Evolutionary conservation across 2,329 filamentous ascomycete genomes (phyloP).

Genomic region (Cordyceps javanica): DNA sequence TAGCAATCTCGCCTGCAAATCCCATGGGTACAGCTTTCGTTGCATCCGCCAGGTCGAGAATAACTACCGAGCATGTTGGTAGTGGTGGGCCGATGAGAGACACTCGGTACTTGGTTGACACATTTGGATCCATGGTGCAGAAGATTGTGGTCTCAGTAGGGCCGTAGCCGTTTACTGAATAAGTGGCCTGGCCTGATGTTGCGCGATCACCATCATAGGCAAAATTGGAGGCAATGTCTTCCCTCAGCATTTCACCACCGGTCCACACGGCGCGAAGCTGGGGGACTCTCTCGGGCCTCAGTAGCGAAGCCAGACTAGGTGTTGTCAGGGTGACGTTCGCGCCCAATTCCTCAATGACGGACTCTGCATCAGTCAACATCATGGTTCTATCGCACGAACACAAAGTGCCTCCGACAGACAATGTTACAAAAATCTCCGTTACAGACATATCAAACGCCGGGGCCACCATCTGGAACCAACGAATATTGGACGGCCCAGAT

Average conservation of each 20-base stretch:
- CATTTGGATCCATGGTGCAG: not conserved
- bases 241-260: not conserved
- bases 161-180: not conserved
- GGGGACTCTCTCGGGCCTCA: not conserved
- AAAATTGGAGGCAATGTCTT: constrained; percentile 1
- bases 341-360: not conserved
- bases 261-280: not conserved
- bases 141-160: not conserved
- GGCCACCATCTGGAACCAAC: constrained; percentile 3
- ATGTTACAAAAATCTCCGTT: not conserved
- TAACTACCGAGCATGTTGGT: not conserved
- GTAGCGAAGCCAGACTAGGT: not conserved
- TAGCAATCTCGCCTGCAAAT: not conserved
- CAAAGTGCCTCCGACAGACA: not conserved
- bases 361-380: constrained; percentile 5
- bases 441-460: constrained; percentile 2
- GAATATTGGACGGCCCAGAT: not conserved
- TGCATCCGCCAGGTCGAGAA: not conserved
- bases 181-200: not conserved
- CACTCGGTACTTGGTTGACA: not conserved
- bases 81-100: not conserved
- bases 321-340: not conserved
- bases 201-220: not conserved
- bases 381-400: constrained; percentile 1
- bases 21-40: not conserved